Evolutionary conservation across 345 rosid species (phyloP).

Genomic region (Pseudoturritis turrita): DNA sequence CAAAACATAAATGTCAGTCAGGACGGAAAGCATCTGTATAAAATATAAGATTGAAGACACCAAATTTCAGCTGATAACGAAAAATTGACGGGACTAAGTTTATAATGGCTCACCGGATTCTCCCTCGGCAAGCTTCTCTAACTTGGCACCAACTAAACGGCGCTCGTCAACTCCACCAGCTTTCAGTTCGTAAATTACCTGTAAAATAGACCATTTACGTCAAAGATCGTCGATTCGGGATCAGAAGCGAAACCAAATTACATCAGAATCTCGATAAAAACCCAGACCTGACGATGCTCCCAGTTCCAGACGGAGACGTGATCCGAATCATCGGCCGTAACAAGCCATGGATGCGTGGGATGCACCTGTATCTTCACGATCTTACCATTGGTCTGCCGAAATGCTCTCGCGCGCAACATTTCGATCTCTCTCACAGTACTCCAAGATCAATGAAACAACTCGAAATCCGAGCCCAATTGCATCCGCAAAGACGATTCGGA

Average conservation of each 20-base stretch:
- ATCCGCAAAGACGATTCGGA: conserved; percentile 9
- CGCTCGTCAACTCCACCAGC: conserved; percentile 98
- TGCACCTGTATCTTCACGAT: conserved; percentile 92
- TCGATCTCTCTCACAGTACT: conserved; percentile 7
- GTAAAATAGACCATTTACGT: not conserved
- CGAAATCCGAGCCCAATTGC: conserved; percentile 15
- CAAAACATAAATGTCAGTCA: conserved; percentile 1
- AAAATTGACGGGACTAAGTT: not conserved
- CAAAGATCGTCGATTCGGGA: not conserved
- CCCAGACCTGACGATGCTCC: conserved; percentile 91
- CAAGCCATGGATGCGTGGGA: conserved; percentile 99
- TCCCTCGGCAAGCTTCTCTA: conserved; percentile 99
- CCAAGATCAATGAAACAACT: conserved; percentile 12
- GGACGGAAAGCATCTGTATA: not conserved
- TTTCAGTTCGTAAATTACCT: conserved; percentile 93
- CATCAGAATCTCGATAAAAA: not conserved
- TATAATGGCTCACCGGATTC: conserved; percentile 53
- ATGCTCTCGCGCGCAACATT: conserved; percentile 90
- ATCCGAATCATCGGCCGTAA: conserved; percentile 92
- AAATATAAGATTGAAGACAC: too few species aligned
- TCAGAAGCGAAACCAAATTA: not conserved
- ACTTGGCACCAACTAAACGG: conserved; percentile 90
- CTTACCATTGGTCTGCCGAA: conserved; percentile 76
- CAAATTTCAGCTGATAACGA: not conserved
- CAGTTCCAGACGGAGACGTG: conserved; percentile 98